Conservation (phyloP, 2,329 filamentous ascomycete genomes). For the Fusarium mangiferae region DNA sequence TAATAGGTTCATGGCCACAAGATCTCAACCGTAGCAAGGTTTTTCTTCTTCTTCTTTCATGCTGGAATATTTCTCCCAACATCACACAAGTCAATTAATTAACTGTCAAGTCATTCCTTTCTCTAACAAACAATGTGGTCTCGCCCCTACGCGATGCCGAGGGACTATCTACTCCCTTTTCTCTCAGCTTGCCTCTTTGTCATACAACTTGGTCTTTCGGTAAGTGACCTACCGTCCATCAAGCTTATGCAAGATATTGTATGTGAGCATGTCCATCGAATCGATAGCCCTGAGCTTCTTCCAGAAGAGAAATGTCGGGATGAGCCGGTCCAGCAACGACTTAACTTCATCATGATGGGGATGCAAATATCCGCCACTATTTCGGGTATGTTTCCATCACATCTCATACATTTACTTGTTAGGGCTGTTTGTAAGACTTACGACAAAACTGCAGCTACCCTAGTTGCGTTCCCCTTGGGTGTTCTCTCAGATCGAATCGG, state of each 20-base stretch:
- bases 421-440: not conserved
- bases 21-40: not conserved
- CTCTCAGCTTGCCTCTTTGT: conserved; percentile 38
- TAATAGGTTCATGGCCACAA: not conserved
- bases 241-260: conserved; percentile 42
- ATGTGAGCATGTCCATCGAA: conserved; percentile 27
- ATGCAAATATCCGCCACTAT: conserved; percentile 36
- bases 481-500: conserved; percentile 39
- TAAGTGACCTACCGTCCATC: conserved; percentile 35
- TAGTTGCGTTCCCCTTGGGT: conserved; percentile 39
- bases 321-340: conserved; percentile 33
- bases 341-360: conserved; percentile 38
- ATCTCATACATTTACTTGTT: not conserved
- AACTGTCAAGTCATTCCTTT: not conserved
- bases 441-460: conserved; percentile 19
- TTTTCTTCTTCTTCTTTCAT: not conserved
- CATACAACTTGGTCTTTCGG: conserved; percentile 40
- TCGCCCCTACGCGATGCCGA: conserved; percentile 23
- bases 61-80: not conserved
- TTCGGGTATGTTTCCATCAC: conserved; percentile 9
- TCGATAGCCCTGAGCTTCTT: conserved; percentile 9
- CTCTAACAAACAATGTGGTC: conserved; percentile 16
- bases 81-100: not conserved
- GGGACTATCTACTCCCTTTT: conserved; percentile 31
- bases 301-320: conserved; percentile 33